These are phyloP conservation scores for Syncephalastrum contaminatum DNA, from an alignment of 371 early-diverging fungal genomes.

Conservation along the genomic window DNA sequence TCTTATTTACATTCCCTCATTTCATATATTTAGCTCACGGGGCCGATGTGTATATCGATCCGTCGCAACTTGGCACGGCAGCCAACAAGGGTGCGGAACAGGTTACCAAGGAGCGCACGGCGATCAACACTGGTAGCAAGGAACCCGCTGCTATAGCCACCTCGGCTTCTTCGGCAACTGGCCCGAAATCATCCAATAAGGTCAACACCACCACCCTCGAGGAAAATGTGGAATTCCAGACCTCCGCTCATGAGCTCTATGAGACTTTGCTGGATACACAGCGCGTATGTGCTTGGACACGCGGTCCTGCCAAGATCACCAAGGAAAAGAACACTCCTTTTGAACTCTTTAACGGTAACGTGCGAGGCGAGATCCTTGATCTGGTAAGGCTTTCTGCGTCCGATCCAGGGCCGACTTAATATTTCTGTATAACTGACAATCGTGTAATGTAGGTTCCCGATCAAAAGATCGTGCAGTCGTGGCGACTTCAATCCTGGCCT, in stretches of 20 bases:
- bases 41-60: conserved; percentile 87
- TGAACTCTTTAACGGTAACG: conserved; percentile 85
- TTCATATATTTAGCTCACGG: conserved; percentile 57
- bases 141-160: conserved; percentile 17
- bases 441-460: conserved; percentile 44
- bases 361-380: conserved; percentile 79
- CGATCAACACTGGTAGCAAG: conserved; percentile 13
- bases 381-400: conserved; percentile 37
- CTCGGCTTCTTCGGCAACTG: conserved; percentile 17
- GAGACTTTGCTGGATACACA: conserved; percentile 74
- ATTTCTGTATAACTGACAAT: not conserved
- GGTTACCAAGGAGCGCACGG: conserved; percentile 20
- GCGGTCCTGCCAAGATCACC: conserved; percentile 60
- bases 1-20: too few relatives aligned
- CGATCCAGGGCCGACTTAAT: not conserved
- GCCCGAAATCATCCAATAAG: conserved; percentile 21
- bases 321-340: conserved; percentile 60
- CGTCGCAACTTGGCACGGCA: conserved; percentile 44
- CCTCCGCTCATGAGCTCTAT: conserved; percentile 84
- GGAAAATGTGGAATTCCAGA: conserved; percentile 83
- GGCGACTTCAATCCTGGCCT: conserved; percentile 88
- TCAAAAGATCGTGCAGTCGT: conserved; percentile 81
- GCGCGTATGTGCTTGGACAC: conserved; percentile 82
- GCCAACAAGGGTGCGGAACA: conserved; percentile 27
- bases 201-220: conserved; percentile 71